phyloP scores from a whole-genome alignment of 768 basidiomycete species.

The Boletus edulis region DNA sequence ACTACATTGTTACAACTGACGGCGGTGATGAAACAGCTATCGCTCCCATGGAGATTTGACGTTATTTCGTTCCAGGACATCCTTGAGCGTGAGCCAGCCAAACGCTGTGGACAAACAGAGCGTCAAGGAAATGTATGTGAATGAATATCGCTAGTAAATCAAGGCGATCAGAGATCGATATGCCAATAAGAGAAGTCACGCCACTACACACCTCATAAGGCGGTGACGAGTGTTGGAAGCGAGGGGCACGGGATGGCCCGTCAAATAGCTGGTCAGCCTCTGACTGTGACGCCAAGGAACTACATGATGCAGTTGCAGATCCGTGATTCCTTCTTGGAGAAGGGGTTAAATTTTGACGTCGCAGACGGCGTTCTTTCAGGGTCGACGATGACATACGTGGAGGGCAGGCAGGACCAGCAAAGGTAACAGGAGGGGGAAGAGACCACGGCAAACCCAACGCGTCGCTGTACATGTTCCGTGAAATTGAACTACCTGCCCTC shows the following conservation, averaged over 20 bases:
- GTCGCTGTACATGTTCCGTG: slow-evolving; percentile 1
- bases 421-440: slow-evolving; percentile 44
- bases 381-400: slow-evolving; percentile 19
- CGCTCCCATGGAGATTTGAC: neutral
- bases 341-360: slow-evolving; percentile 5
- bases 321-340: slow-evolving; percentile 1
- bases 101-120: slow-evolving; percentile 22
- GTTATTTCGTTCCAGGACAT: slow-evolving; percentile 2
- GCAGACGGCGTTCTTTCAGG: slow-evolving; percentile 10
- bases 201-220: slow-evolving; percentile 15
- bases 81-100: slow-evolving; percentile 21
- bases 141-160: neutral
- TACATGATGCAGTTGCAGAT: slow-evolving; percentile 1
- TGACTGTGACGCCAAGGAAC: slow-evolving; percentile 23
- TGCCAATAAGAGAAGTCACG: neutral
- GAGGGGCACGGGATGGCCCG: slow-evolving; percentile 40
- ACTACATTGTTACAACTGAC: too few species aligned
- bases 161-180: neutral
- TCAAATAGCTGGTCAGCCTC: slow-evolving; percentile 42
- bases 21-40: neutral
- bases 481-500: slow-evolving; percentile 6
- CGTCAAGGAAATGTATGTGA: slow-evolving; percentile 7
- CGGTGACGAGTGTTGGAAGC: slow-evolving; percentile 12
- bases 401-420: slow-evolving; percentile 49
- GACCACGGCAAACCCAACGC: slow-evolving; percentile 25